Conservation (phyloP, 2,329 filamentous ascomycete genomes). For the Cladophialophora exuberans region DNA sequence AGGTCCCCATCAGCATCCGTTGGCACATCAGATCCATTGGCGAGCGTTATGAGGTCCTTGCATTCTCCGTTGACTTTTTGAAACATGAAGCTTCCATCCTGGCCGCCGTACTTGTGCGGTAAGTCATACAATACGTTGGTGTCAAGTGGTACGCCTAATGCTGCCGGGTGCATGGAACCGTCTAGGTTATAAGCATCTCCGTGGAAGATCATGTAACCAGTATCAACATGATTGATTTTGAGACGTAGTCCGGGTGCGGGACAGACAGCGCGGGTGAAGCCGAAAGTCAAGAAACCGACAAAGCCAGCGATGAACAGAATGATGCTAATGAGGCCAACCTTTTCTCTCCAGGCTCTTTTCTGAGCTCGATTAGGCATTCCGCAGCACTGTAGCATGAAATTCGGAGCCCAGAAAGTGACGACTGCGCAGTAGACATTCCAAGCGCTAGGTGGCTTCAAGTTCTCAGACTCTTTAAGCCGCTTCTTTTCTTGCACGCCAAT, state of each 20-base stretch:
- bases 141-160: conserved; percentile 72
- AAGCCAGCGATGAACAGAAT: conserved; percentile 85
- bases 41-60: conserved; percentile 81
- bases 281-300: conserved; percentile 95
- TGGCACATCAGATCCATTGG: conserved; percentile 74
- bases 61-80: conserved; percentile 98
- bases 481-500: conserved; percentile 63
- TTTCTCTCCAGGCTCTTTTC: conserved; percentile 93
- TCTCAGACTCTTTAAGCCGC: conserved; percentile 62
- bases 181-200: conserved; percentile 86
- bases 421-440: conserved; percentile 97
- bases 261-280: conserved; percentile 90
- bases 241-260: conserved; percentile 71
- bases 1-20: conserved; percentile 73
- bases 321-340: conserved; percentile 94
- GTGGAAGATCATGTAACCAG: conserved; percentile 94
- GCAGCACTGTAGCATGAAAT: conserved; percentile 81
- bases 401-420: conserved; percentile 92
- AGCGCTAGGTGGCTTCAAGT: conserved; percentile 76
- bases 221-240: conserved; percentile 77
- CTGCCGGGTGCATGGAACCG: conserved; percentile 75
- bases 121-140: conserved; percentile 87
- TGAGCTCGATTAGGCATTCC: conserved; percentile 84
- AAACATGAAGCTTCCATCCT: conserved; percentile 95
- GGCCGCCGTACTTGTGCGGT: conserved; percentile 78